Evolutionary conservation across 1,284 basidiomycete species (phyloP), one percentile per base, ranked within the genome.

Genomic region (Golubevia pallescens): DNA sequence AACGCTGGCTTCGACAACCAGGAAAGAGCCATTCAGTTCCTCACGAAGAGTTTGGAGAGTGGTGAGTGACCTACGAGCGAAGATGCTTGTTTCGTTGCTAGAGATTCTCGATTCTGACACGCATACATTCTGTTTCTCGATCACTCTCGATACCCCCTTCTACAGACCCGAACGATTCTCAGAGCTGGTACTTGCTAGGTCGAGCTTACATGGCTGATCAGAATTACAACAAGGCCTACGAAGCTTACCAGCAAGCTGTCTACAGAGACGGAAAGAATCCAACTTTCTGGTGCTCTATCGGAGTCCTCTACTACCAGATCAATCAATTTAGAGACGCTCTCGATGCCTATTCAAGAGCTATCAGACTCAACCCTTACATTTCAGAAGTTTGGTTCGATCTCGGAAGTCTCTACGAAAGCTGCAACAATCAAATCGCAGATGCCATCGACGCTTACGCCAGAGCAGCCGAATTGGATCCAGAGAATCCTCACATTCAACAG

Each of bases 301-400:
- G 97, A 63, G 96, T 99, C 0, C 90, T 99, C 1, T 99, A 99
- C 86, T 99, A 97, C 89, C 95, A 98, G 86, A 99, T 99, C 88
- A 97, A 96, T 87, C 97, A 99, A 86, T 99, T 93, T 88, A 93
- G 95, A 60, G 96, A 99, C 84, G 95, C 96, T 0, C 91, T 99
- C 32, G 96, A 99, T 80, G 96, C 97, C 8, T 99, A 99, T 86
- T 98, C 95, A 32, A 93, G 95, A 14, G 96, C 96, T 5, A 99
- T 99, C 78, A 91, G 95, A 67, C 95, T 99, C 87, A 98, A 99
- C 84, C 96, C 96, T 0, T 99, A 97, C 89, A 98, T 99, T 74
- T 95, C 94, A 60, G 96, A 99, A 86, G 96, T 99, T 2, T 99
- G 97, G 96, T 98, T 95, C 87, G 95, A 99, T 87, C 90, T 99